Evolutionary conservation across 306 rosid genomes (phyloP).

Genomic region (Prunus salicina): DNA sequence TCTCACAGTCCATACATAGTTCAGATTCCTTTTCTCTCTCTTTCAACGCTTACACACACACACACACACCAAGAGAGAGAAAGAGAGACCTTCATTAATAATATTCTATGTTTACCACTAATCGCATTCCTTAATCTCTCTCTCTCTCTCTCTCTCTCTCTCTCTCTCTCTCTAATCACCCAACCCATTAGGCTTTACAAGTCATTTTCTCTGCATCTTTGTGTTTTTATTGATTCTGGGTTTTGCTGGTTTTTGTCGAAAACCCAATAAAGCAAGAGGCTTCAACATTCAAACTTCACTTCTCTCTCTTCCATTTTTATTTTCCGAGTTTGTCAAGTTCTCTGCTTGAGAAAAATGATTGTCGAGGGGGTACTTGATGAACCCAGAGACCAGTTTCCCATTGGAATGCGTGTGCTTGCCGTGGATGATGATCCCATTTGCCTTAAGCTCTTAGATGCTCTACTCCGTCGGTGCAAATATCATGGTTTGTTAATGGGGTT

Average conservation of each 20-base stretch:
- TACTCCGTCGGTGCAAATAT: constrained; percentile 85
- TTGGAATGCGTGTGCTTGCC: constrained; percentile 96
- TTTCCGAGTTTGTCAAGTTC: not conserved
- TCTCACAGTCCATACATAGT: constrained; percentile 11
- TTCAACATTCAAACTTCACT: not conserved
- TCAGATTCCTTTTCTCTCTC: constrained; percentile 27
- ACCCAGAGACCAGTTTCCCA: constrained; percentile 62
- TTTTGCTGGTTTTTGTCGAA: constrained; percentile 30
- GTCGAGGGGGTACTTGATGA: constrained; percentile 45
- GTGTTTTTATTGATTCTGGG: constrained; percentile 30
- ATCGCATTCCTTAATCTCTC: constrained; percentile 2
- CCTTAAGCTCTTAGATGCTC: constrained; percentile 64
- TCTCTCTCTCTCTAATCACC: constrained; percentile 7
- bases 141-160: not conserved
- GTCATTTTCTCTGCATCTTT: constrained; percentile 15
- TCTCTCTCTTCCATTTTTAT: not conserved
- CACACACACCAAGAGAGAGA: constrained; percentile 8
- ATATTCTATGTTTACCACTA: constrained; percentile 26
- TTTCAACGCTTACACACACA: not conserved
- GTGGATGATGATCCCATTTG: constrained; percentile 94
- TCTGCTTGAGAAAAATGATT: constrained; percentile 37
- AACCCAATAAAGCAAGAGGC: not conserved
- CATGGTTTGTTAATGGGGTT: constrained; percentile 58
- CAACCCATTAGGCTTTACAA: constrained; percentile 19
- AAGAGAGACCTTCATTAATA: constrained; percentile 8